Base-by-base conservation (phyloP, 2,329 filamentous ascomycete genomes). In the Aciculosporium take region DNA sequence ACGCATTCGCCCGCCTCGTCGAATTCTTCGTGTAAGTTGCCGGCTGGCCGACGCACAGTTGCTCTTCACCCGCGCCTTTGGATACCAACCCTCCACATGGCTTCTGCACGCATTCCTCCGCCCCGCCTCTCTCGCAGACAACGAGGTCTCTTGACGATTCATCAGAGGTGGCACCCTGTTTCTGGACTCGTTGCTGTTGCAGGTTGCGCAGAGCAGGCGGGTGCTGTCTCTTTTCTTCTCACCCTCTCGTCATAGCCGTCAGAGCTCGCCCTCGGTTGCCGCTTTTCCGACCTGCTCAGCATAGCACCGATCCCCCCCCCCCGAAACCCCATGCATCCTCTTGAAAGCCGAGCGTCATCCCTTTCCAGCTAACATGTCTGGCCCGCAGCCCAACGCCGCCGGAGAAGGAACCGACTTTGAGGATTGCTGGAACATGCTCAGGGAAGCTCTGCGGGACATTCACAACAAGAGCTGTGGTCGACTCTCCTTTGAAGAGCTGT, bases 401-500 rank as follows among this genome's bases (percentile, higher is more conserved):
- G 71, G 67, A 46, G 77, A 81, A 49, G 68, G 72, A 8, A 71
- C 82, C 51, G 85, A 93, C 49, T 94, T 94, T 56, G 84, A 94
- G n/a, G 69, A 74, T 3, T 84, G 79, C 51, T 98, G 91, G 91
- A 68, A 69, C 12, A 76, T 78, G 34, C 74, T 98, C 7, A 71
- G 79, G 35, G 72, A 78, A 37, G 87, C 89, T 4, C 74, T 98
- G 40, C 71, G 68, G 43, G 84, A 94, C 56, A 96, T 98, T 39
- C 88, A 96, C 64, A 83, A 79, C 44, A 88, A 93, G 59, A 91
- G 94, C 58, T 87, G 87, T 45, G 93, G 87, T 8, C 72, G 74
- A 13, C 74, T 98, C 2, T 94, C 88, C 1, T 98, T 95, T 65
- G 91, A 98, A 60, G 83, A 94, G 54, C 74, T 98, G 1, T 98